These are phyloP conservation scores for Verticillium dahliae DNA, from an alignment of 2,329 filamentous ascomycete species.

Conservation along the genomic window DNA sequence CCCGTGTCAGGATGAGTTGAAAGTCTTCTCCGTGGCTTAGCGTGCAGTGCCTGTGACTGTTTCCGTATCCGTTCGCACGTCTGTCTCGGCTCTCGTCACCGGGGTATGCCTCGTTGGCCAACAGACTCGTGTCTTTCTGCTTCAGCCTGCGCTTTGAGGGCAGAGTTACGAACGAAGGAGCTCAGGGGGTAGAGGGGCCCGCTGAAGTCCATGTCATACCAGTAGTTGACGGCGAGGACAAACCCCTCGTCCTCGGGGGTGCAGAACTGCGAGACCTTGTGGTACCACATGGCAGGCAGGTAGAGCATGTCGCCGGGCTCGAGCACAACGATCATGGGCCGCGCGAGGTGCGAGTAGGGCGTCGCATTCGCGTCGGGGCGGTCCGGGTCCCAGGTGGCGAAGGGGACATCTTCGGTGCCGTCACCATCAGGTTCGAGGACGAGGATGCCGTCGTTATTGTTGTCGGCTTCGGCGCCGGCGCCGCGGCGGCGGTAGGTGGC, in stretches of 20 bases:
- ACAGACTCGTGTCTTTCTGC: neutral
- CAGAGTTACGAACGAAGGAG: constrained; percentile 43
- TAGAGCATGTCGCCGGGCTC: constrained; percentile 75
- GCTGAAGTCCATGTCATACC: constrained; percentile 75
- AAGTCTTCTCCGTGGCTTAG: neutral
- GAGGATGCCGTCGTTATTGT: constrained; percentile 10
- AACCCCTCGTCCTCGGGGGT: constrained; percentile 63
- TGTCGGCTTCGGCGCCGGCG: constrained; percentile 10
- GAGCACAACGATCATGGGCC: constrained; percentile 61
- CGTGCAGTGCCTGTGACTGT: neutral
- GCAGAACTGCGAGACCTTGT: constrained; percentile 71
- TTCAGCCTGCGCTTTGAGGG: constrained; percentile 6
- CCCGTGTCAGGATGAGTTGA: neutral
- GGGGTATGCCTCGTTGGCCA: neutral
- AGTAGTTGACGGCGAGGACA: constrained; percentile 77
- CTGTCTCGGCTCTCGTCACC: neutral
- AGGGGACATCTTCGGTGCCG: constrained; percentile 47
- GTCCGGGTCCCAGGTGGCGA: constrained; percentile 72
- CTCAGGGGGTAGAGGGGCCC: constrained; percentile 60
- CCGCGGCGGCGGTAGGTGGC: constrained; percentile 50
- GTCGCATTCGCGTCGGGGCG: constrained; percentile 41
- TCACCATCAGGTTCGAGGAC: constrained; percentile 19
- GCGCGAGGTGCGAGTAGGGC: constrained; percentile 50
- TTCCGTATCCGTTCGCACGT: no score
- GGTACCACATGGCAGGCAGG: constrained; percentile 73